Base-by-base conservation (phyloP, 768 basidiomycete species). In the Terana coerulea region DNA sequence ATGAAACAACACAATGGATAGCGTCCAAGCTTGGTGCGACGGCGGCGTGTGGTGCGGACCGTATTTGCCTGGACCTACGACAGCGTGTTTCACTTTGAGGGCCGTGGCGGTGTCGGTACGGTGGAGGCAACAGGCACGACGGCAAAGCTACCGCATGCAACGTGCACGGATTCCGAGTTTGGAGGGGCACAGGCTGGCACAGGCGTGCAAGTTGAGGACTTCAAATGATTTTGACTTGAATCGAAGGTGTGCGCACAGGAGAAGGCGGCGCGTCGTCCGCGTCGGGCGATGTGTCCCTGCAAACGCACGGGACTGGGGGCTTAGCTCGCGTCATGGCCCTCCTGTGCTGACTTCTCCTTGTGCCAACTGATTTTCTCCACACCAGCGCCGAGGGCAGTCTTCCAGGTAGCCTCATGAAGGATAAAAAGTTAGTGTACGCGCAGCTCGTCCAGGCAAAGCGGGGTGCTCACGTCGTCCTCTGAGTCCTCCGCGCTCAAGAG, bases 301-400 rank as follows among this genome's bases (percentile, higher is more conserved):
- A 19, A 5, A 8, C 17, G 19, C 15, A 31, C 21, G 12, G 41
- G 14, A 21, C 26, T 47, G 14, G 34, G 24, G 30, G 31, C 34
- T 17, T 36, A 47, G 19, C 40, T 41, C 19, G 49, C 24, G 3
- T 22, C 21, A n/a, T 30, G 12, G 5, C 51, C 51, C 15, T 53
- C 51, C 48, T 50, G 40, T 24, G 29, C 39, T 24, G 47, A 8
- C 47, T 46, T 47, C 29, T 64, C 52, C 59, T 70, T 71, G 60
- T 76, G 75, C 54, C 74, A 57, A 47, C 70, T 72, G 49, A 77
- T 65, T 62, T 77, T 77, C 68, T 79, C 77, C 26, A 79, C 74
- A 28, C 77, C 75, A 7, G 77, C 77, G 22, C 75, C 66, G 39
- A 57, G 39, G 2, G 59, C 52, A n/a, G 62, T 64, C 25, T 40